These are phyloP conservation scores for Mortierella sp. DNA, from an alignment of 371 early-diverging fungal species.

Conservation along the genomic window DNA sequence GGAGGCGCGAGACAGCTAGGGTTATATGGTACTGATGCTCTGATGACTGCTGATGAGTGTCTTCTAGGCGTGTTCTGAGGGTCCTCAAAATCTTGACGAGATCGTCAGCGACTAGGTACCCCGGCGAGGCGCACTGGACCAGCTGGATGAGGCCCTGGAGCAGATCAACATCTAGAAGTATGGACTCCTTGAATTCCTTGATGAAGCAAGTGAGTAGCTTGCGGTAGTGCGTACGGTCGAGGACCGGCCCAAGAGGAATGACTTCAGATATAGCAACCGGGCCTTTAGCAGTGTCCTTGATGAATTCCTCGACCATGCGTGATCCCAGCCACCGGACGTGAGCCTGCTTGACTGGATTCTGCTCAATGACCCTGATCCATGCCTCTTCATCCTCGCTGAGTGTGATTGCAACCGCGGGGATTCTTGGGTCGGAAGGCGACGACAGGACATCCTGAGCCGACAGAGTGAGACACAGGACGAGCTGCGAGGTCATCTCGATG, in stretches of 20 bases:
- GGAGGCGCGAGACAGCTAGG: conserved; percentile 9
- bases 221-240: conserved; percentile 8
- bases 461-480: no score
- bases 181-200: background rate
- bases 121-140: background rate
- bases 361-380: background rate
- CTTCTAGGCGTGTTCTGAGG: background rate
- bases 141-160: conserved; percentile 14
- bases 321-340: background rate
- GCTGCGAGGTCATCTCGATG: no score
- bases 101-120: conserved; percentile 2
- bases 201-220: conserved; percentile 4
- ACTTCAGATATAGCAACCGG: conserved; percentile 4
- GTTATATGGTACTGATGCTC: conserved; percentile 9
- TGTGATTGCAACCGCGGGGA: no score
- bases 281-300: background rate
- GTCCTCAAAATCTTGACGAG: conserved; percentile 5
- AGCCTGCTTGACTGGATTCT: background rate
- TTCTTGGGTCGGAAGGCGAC: no score
- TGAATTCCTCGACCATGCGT: conserved; percentile 3
- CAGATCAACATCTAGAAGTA: background rate
- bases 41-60: conserved; percentile 3
- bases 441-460: no score
- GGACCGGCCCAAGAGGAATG: background rate
- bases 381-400: no score